These are phyloP conservation scores for Xerocomus spinulosus DNA, from an alignment of 768 basidiomycete species.

Conservation along the genomic window DNA sequence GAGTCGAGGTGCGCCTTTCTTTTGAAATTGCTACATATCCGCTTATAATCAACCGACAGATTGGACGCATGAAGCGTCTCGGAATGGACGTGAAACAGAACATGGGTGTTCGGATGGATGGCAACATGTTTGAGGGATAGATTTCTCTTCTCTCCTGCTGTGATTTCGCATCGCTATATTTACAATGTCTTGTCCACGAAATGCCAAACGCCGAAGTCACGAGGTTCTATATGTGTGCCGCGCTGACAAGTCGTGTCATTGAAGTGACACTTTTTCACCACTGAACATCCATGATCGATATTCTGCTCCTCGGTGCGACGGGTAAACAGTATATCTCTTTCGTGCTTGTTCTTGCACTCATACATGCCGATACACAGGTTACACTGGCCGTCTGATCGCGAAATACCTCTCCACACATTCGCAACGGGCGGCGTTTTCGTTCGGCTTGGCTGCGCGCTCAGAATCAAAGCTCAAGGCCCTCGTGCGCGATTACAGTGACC, in stretches of 20 bases:
- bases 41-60: constrained; percentile 35
- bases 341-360: constrained; percentile 9
- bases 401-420: constrained; percentile 65
- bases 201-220: constrained; percentile 9
- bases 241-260: neutral
- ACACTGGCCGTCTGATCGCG: constrained; percentile 64
- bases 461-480: constrained; percentile 53
- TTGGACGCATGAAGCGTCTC: constrained; percentile 78
- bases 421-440: constrained; percentile 53
- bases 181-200: neutral
- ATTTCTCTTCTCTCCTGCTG: neutral
- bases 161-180: too few species aligned
- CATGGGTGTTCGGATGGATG: constrained; percentile 87
- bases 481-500: constrained; percentile 38
- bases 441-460: constrained; percentile 70
- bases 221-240: constrained; percentile 9
- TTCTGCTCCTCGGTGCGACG: constrained; percentile 71
- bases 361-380: constrained; percentile 37
- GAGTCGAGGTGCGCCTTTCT: constrained; percentile 56
- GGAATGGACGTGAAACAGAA: constrained; percentile 84
- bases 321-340: constrained; percentile 29
- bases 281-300: constrained; percentile 40
- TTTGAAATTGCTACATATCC: neutral
- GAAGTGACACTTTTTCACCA: too few species aligned
- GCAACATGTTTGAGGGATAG: constrained; percentile 50